These are phyloP conservation scores for Cystobasidium onofrii DNA, from an alignment of 768 basidiomycete genomes.

Conservation along the genomic window DNA sequence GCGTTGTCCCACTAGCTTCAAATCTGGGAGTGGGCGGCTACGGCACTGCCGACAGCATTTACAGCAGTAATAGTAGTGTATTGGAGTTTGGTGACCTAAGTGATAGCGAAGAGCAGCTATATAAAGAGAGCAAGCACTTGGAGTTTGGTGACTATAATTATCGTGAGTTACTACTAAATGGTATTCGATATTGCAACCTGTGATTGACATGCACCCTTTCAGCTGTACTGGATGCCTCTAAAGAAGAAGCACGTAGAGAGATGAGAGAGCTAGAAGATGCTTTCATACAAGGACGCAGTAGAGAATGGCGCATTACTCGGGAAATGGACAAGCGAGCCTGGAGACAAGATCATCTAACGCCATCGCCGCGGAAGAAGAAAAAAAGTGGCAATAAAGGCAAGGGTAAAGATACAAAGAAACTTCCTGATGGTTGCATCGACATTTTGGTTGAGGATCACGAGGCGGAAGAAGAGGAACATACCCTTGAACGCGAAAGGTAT, in stretches of 20 bases:
- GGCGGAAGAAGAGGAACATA: conserved; percentile 53
- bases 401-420: conserved; percentile 25
- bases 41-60: conserved; percentile 38
- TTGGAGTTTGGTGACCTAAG: conserved; percentile 64
- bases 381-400: conserved; percentile 3
- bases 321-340: conserved; percentile 23
- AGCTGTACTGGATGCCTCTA: conserved; percentile 40
- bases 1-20: conserved; percentile 38
- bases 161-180: conserved; percentile 1
- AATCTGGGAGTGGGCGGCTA: background rate
- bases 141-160: conserved; percentile 53
- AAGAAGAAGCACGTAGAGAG: conserved; percentile 51
- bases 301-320: background rate
- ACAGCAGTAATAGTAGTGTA: conserved; percentile 48
- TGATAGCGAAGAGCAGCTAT: conserved; percentile 66
- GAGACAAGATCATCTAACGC: background rate
- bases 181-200: background rate
- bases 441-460: conserved; percentile 65
- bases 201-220: background rate
- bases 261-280: conserved; percentile 83
- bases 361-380: conserved; percentile 16
- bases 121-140: conserved; percentile 64
- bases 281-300: conserved; percentile 55
- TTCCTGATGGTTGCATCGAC: conserved; percentile 66
- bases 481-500: conserved; percentile 50